Evolutionary conservation across 495 filamentous ascomycete species (phyloP).

Genomic region (Hypoxylon fragiforme): DNA sequence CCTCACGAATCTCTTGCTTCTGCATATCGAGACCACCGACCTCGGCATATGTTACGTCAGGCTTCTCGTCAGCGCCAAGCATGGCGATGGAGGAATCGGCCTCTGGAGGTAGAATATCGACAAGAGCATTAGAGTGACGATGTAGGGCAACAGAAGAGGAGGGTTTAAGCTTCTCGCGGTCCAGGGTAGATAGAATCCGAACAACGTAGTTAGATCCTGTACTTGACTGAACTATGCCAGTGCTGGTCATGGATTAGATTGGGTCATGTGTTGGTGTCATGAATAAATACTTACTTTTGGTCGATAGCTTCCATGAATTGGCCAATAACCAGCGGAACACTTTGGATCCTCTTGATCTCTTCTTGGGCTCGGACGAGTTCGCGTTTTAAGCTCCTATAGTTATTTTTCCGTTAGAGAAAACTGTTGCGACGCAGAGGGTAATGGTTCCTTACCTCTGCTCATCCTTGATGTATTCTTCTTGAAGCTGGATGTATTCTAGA

Average conservation of each 20-base stretch:
- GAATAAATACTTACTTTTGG: slow-evolving; percentile 73
- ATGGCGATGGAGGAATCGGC: slow-evolving; percentile 98
- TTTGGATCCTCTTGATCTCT: slow-evolving; percentile 99
- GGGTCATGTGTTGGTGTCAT: neutral
- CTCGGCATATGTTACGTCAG: slow-evolving; percentile 96
- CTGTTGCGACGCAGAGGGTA: too few relatives aligned
- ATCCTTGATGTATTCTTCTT: slow-evolving; percentile 99
- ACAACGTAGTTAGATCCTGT: slow-evolving; percentile 99
- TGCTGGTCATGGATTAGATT: slow-evolving; percentile 56
- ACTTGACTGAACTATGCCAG: slow-evolving; percentile 96
- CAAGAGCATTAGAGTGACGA: slow-evolving; percentile 96
- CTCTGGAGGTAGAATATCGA: slow-evolving; percentile 96
- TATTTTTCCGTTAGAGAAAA: too few relatives aligned
- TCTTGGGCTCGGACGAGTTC: slow-evolving; percentile 97
- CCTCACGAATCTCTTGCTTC: slow-evolving; percentile 98
- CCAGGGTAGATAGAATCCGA: slow-evolving; percentile 95
- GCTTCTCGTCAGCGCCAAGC: slow-evolving; percentile 95
- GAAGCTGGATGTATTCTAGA: slow-evolving; percentile 96
- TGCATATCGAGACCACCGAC: slow-evolving; percentile 99
- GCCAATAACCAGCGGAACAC: slow-evolving; percentile 94
- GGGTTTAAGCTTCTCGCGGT: slow-evolving; percentile 95
- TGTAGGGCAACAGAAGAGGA: slow-evolving; percentile 97
- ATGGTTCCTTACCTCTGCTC: slow-evolving; percentile 84
- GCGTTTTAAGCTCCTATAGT: slow-evolving; percentile 83
- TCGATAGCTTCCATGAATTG: slow-evolving; percentile 99